A percentile compares a stretch with the other conserved stretches of the same genome.
phyloP scores from a whole-genome alignment of 345 rosid genomes.

The Citrus sinensis region DVS_A1.0 CM039161.1:21734001-21734500 shows the following conservation, averaged over 20 bases:
- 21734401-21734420: constrained; percentile 5
- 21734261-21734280: background rate
- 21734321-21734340: background rate
- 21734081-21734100: background rate
- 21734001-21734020: no score
- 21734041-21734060: background rate
- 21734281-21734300: background rate
- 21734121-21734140: background rate
- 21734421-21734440: constrained; percentile 15
- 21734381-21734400: constrained; percentile 2
- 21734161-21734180: constrained; percentile 21
- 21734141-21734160: constrained; percentile 3
- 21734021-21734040: no score
- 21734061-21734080: background rate
- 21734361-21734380: constrained; percentile 1
- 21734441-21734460: background rate
- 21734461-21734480: constrained; percentile 16
- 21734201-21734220: constrained; percentile 25
- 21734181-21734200: constrained; percentile 8
- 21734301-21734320: background rate
- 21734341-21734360: background rate
- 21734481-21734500: constrained; percentile 22
- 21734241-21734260: background rate
- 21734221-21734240: background rate
- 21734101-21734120: constrained; percentile 22